phyloP scores from a whole-genome alignment of 164 flowering plant genomes.

The Macadamia integrifolia region DNA sequence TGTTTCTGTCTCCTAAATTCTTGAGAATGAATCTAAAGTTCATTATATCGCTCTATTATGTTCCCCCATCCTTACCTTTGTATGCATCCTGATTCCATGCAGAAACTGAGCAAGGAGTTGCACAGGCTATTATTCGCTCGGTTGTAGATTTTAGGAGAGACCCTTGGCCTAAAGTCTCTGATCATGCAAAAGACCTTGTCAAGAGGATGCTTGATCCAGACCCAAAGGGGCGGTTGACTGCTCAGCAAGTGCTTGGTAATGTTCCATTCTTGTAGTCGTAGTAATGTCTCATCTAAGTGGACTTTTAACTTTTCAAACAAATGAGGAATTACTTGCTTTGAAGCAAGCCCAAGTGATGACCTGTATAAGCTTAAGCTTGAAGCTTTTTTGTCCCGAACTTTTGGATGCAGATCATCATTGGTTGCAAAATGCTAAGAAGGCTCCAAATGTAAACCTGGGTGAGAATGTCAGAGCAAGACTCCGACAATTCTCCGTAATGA shows the following conservation, averaged over 20 bases:
- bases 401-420: slow-evolving; percentile 79
- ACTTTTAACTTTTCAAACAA: neutral
- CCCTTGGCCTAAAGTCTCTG: slow-evolving; percentile 96
- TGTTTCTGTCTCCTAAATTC: too few species aligned
- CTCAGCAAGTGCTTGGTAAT: slow-evolving; percentile 85
- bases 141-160: slow-evolving; percentile 77
- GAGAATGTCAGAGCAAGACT: slow-evolving; percentile 88
- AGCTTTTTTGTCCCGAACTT: neutral
- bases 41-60: too few species aligned
- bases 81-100: slow-evolving; percentile 17
- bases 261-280: neutral
- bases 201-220: slow-evolving; percentile 89
- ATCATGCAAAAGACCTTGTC: slow-evolving; percentile 89
- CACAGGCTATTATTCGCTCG: slow-evolving; percentile 88
- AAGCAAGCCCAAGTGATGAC: neutral
- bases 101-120: slow-evolving; percentile 98
- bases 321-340: neutral
- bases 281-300: neutral
- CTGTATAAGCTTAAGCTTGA: neutral
- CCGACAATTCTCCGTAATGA: slow-evolving; percentile 87
- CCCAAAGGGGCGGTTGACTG: slow-evolving; percentile 66
- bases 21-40: too few species aligned
- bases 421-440: slow-evolving; percentile 80
- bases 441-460: slow-evolving; percentile 85
- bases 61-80: too few species aligned